Conservation (phyloP, 2,329 filamentous ascomycete genomes). For the Lachnellula arida region DNA sequence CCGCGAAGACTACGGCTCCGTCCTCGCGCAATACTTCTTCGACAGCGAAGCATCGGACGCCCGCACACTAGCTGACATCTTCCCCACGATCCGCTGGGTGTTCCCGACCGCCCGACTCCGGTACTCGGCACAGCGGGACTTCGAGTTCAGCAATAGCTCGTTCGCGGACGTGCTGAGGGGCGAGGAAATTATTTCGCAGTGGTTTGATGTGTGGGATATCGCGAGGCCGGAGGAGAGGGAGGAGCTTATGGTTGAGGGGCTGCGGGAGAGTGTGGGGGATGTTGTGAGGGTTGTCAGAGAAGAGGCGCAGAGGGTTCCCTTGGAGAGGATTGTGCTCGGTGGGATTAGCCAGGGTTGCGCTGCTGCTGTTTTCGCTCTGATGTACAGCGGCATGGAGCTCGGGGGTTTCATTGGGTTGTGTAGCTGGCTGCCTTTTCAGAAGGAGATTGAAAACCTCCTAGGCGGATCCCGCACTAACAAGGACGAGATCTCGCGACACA, state of each 20-base stretch:
- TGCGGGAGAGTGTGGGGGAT: slow-evolving; percentile 35
- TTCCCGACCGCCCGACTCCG: slow-evolving; percentile 21
- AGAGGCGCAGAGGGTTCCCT: slow-evolving; percentile 35
- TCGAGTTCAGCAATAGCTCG: slow-evolving; percentile 16
- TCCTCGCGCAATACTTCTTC: slow-evolving; percentile 39
- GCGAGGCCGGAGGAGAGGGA: slow-evolving; percentile 37
- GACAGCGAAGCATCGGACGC: slow-evolving; percentile 31
- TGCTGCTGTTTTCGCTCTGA: slow-evolving; percentile 36
- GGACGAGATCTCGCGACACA: not conserved
- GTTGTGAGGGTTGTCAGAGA: slow-evolving; percentile 32
- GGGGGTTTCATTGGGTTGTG: slow-evolving; percentile 38
- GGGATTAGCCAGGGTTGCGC: slow-evolving; percentile 45
- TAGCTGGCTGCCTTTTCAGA: slow-evolving; percentile 32
- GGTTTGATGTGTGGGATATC: slow-evolving; percentile 46
- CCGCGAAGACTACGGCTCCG: slow-evolving; percentile 35
- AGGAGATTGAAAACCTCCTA: not conserved
- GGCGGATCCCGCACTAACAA: not conserved
- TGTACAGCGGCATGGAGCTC: slow-evolving; percentile 28
- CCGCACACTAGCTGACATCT: slow-evolving; percentile 11
- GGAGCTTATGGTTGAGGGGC: slow-evolving; percentile 38
- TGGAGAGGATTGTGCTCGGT: slow-evolving; percentile 39
- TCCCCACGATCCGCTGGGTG: slow-evolving; percentile 16
- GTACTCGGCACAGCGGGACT: slow-evolving; percentile 27
- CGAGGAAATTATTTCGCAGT: slow-evolving; percentile 35
- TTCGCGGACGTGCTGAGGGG: slow-evolving; percentile 13